phyloP scores from a whole-genome alignment of 2,329 filamentous ascomycete species.

The Fusarium armeniacum region DNA sequence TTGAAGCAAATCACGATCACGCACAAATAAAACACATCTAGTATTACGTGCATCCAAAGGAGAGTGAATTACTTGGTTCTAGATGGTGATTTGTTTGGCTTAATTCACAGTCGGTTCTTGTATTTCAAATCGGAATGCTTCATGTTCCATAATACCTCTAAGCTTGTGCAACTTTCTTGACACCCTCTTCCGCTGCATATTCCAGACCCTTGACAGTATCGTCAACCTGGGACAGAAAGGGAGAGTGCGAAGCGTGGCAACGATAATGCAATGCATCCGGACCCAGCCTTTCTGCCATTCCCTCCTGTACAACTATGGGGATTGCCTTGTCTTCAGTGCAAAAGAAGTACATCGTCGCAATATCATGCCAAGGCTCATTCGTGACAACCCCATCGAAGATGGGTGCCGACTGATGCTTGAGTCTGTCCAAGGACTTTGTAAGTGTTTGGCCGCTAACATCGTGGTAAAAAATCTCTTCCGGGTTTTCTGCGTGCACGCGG shows the following conservation, averaged over 20 bases:
- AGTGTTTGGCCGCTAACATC: constrained; percentile 38
- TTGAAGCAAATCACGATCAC: background rate
- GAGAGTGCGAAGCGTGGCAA: constrained; percentile 31
- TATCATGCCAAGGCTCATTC: constrained; percentile 51
- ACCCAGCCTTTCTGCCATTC: constrained; percentile 38
- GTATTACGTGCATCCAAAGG: background rate
- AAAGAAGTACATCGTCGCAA: constrained; percentile 48
- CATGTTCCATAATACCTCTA: background rate
- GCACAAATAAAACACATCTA: background rate
- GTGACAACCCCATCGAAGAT: constrained; percentile 43
- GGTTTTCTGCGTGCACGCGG: constrained; percentile 27
- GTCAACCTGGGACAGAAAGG: constrained; percentile 29
- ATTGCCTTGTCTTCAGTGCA: constrained; percentile 47
- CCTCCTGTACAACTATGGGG: constrained; percentile 35
- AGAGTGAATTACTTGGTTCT: background rate
- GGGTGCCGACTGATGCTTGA: constrained; percentile 34
- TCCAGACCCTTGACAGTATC: constrained; percentile 38
- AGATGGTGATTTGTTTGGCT: background rate
- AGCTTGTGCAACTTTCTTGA: background rate
- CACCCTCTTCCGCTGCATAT: constrained; percentile 24
- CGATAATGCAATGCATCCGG: constrained; percentile 20
- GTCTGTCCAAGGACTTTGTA: constrained; percentile 22
- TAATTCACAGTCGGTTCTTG: background rate
- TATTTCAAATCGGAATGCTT: background rate
- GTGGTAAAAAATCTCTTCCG: constrained; percentile 46